Conservation (phyloP, 2,329 filamentous ascomycete genomes). For the Ambrosiella xylebori region DNA sequence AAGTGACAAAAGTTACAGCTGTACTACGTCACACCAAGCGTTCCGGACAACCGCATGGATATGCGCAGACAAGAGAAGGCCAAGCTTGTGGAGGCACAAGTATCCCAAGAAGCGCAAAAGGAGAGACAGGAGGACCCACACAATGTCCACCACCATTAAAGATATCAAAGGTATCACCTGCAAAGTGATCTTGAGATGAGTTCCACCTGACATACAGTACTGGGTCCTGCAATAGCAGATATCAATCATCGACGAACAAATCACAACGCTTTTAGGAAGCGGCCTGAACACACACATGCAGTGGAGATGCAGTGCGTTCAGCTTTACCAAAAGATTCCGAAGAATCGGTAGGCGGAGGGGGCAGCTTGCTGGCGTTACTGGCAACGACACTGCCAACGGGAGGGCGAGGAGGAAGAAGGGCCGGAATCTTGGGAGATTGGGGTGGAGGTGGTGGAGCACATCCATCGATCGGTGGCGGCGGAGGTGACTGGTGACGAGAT, state of each 20-base stretch:
- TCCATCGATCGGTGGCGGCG: constrained; percentile 1
- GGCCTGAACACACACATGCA: background rate
- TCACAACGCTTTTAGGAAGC: no score
- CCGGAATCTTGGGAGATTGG: background rate
- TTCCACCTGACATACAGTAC: background rate
- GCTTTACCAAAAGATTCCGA: background rate
- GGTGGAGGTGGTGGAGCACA: constrained; percentile 3
- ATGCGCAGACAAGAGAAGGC: background rate
- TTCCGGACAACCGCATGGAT: background rate
- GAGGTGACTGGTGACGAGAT: background rate
- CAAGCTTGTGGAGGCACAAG: no score
- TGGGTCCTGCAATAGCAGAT: background rate
- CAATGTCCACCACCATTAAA: no score
- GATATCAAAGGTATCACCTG: no score
- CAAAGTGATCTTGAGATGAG: background rate
- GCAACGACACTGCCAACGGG: background rate
- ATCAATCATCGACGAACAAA: background rate
- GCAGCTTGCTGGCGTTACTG: background rate
- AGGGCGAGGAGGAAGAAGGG: background rate
- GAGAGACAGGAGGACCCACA: no score
- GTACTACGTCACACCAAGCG: background rate
- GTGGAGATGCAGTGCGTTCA: background rate
- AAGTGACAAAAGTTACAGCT: background rate
- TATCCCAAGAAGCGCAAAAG: no score
- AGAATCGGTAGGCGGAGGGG: background rate